Base-by-base conservation (phyloP, 1,284 basidiomycete species). In the Amylostereum chailletii region DNA sequence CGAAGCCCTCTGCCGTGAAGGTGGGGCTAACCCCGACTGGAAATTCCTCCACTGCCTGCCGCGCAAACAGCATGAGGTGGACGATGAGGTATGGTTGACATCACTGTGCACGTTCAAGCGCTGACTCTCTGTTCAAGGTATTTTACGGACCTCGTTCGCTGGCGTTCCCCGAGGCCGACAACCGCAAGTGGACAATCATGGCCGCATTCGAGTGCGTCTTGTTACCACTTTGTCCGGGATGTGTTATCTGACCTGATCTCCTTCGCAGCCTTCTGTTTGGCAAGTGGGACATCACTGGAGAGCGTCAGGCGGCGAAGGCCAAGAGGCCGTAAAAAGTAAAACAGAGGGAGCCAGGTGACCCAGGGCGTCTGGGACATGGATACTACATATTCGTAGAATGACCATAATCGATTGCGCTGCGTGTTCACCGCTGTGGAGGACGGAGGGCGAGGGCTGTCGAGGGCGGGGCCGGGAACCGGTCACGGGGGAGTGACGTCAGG, bases 11-110 rank as follows among this genome's bases (percentile, higher is more conserved):
- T 92, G 90, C 64, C 68, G 70, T 30, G 75, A 80, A 47, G 88
- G 89, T 3, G 89, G 86, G 5, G 94, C 94, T 10, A 88, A 92
- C 45, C 77, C 81, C 2, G 73, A 93, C 61, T 97, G 94, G 94
- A 86, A 88, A 66, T 98, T 99, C 74, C 71, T 98, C 71, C 95
- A 99, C 64, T 99, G 95, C 65, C 74, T 99, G 42, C 96, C 95
- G 11, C 77, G 95, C 51, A 96, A 99, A 68, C 69, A 79, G 49
- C 77, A 98, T 57, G 95, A 99, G 69, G 96, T 96, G 47, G 85
- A 95, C 64, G 93, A 97, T 62, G 90, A 94, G 71, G 91, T 90
- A 63, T 27, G 76, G 71, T 10, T 33, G 33, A 45, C 31, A 8
- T 37, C 26, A 5, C 30, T 31, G 32, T 5, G 36, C 2, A 4